These are phyloP conservation scores for Rhamnella rubrinervis DNA, from an alignment of 331 rosid genomes.

Conservation along the genomic window DNA sequence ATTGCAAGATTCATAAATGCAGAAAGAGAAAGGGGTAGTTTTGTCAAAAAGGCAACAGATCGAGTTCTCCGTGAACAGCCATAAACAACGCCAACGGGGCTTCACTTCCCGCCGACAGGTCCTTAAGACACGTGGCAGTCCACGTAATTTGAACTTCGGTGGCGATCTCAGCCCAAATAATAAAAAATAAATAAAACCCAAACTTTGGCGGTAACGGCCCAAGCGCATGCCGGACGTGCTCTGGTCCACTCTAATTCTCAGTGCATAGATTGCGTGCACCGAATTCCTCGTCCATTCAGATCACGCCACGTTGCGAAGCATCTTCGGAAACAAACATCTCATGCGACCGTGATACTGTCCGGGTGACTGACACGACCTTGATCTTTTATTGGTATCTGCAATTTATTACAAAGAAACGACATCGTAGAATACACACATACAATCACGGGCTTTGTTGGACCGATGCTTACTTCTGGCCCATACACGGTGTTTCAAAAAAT, in stretches of 20 bases:
- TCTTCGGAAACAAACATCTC: too few species aligned
- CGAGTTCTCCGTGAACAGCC: conserved; percentile 2
- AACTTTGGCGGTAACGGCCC: too few species aligned
- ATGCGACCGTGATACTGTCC: neutral
- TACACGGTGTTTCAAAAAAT: too few species aligned
- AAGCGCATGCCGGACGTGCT: neutral
- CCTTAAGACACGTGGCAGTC: conserved; percentile 13
- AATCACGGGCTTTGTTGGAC: too few species aligned
- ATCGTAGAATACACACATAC: too few species aligned
- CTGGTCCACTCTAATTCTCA: neutral
- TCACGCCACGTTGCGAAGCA: neutral
- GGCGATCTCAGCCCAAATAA: too few species aligned
- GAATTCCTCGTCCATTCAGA: neutral
- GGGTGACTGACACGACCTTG: neutral
- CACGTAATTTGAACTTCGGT: too few species aligned
- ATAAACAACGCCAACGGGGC: neutral
- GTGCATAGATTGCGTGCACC: neutral
- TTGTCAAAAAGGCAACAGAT: neutral
- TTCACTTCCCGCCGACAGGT: conserved; percentile 16
- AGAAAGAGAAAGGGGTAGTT: neutral
- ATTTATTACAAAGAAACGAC: too few species aligned
- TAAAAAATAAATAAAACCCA: too few species aligned
- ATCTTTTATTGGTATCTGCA: neutral
- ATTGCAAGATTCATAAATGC: neutral
- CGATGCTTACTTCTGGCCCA: too few species aligned